Percentiles rank a stretch among this genome's conserved stretches.
Conservation (phyloP, 1,139 yeast species). For the Lodderomyces jiufengensis region DNA sequence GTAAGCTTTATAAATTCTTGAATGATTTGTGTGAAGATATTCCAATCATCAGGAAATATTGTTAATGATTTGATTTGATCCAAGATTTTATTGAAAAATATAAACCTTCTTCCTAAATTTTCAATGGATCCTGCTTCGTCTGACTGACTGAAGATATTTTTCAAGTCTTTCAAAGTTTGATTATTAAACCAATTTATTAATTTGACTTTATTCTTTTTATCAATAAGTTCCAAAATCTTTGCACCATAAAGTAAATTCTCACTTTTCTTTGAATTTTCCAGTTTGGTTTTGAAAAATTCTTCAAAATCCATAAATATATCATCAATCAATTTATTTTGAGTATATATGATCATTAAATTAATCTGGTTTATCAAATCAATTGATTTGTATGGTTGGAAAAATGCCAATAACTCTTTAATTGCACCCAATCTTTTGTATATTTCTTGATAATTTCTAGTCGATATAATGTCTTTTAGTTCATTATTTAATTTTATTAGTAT, state of each 20-base stretch:
- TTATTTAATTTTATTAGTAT: slow-evolving; percentile 80
- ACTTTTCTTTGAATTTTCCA: slow-evolving; percentile 3
- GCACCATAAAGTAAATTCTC: slow-evolving; percentile 57
- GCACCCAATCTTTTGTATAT: slow-evolving; percentile 70
- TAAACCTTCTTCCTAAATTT: slow-evolving; percentile 73
- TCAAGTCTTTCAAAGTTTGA: slow-evolving; percentile 68
- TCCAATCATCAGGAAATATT: slow-evolving; percentile 72
- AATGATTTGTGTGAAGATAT: slow-evolving; percentile 59
- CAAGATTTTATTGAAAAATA: slow-evolving; percentile 73
- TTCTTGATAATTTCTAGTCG: slow-evolving; percentile 53
- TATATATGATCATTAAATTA: slow-evolving; percentile 57
- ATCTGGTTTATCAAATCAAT: slow-evolving; percentile 76
- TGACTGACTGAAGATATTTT: slow-evolving; percentile 64
- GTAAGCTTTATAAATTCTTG: slow-evolving; percentile 67
- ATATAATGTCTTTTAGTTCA: slow-evolving; percentile 50
- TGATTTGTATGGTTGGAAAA: slow-evolving; percentile 79
- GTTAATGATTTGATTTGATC: slow-evolving; percentile 50
- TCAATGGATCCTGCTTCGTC: slow-evolving; percentile 89
- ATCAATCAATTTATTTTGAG: slow-evolving; percentile 65
- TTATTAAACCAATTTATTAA: slow-evolving; percentile 73
- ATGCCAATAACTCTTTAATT: slow-evolving; percentile 70
- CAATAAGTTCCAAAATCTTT: slow-evolving; percentile 64
- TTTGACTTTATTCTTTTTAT: slow-evolving; percentile 55
- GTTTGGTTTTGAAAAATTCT: slow-evolving; percentile 22
- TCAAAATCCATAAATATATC: slow-evolving; percentile 77